phyloP scores from a whole-genome alignment of 805 yeast species.

The Candida rishiriensis region DNA sequence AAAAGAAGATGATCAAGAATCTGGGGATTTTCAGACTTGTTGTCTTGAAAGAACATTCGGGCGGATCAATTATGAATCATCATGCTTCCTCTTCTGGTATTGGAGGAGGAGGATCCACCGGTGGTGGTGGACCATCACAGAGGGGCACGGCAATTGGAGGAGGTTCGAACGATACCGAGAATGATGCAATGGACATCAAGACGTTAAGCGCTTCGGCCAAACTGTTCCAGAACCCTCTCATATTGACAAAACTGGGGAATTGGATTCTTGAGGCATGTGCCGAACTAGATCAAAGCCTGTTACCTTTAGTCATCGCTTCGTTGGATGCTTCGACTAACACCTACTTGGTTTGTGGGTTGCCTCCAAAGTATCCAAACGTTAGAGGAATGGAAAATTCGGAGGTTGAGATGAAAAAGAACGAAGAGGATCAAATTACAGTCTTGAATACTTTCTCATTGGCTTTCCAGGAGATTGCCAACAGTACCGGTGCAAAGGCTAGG shows the following conservation, averaged over 20 bases:
- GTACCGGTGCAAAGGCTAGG: constrained; percentile 82
- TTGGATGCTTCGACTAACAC: constrained; percentile 69
- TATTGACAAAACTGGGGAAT: constrained; percentile 75
- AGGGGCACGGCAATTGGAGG: constrained; percentile 2
- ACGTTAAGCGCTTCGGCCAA: constrained; percentile 58
- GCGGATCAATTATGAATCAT: not conserved
- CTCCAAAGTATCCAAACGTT: constrained; percentile 66
- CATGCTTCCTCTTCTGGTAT: constrained; percentile 12
- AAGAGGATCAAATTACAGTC: constrained; percentile 38
- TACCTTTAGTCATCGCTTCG: constrained; percentile 85
- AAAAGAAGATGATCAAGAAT: constrained; percentile 74
- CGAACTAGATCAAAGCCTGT: constrained; percentile 61
- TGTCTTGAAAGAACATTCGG: constrained; percentile 69
- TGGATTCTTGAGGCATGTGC: constrained; percentile 92
- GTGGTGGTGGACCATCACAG: not conserved
- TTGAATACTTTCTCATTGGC: constrained; percentile 85
- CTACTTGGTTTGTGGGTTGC: constrained; percentile 83
- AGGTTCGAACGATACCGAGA: constrained; percentile 15
- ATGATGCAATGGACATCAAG: constrained; percentile 28
- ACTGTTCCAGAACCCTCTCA: constrained; percentile 80
- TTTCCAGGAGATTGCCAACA: constrained; percentile 80
- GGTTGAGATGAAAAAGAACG: constrained; percentile 6
- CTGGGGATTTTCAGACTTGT: constrained; percentile 78
- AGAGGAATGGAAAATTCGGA: constrained; percentile 29
- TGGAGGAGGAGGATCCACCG: constrained; percentile 7